Base-by-base conservation (phyloP, 2,329 filamentous ascomycete genomes). In the Nemania sp. region DNA sequence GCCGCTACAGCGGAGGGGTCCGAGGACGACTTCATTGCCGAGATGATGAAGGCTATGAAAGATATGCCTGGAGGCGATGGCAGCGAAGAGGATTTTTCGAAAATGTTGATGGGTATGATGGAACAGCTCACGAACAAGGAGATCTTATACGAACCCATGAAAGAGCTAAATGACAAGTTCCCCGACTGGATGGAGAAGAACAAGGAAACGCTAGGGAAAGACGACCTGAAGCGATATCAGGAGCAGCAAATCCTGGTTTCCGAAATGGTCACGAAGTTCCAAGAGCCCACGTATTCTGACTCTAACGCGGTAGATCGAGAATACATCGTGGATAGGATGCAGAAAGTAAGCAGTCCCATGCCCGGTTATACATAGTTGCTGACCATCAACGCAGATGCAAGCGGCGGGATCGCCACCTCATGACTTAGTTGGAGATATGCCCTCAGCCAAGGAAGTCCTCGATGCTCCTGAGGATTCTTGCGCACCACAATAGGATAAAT, bases 71-170 rank as follows among this genome's bases (percentile, higher is more conserved):
- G 73, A 5, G 78, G 77, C 2, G 78, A 76, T 28, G 79, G 76
- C 12, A 77, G 77, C 55, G 91, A 97, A 52, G 91, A 94, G 64
- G 91, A 96, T 64, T 89, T 97, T 66, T 91, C 90, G 52, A 93
- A 96, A 75, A 91, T 97, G 85, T 82, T 99, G 55, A 84, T 96
- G 80, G 90, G 89, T 49, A 96, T 97, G 91, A 97, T 99, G 93
- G 91, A 97, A 75, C 92, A 99, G 72, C 80, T 99, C 59, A 97
- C 94, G 3, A 96, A 96, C 73, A 97, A 96, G 77, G 94, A 97
- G 64, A 97, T 99, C 59, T 75, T 99, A 45, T 97, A 97, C 70
- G 93, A 99, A 75, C 94, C 94, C 2, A 97, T 99, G 91, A 96
- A 96, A 77, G 94, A 99, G 74, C 77, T 99, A 42, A 77, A 96